These are phyloP conservation scores for Pulveroboletus ridleyi DNA, from an alignment of 1,284 basidiomycete genomes.

Conservation along the genomic window DNA sequence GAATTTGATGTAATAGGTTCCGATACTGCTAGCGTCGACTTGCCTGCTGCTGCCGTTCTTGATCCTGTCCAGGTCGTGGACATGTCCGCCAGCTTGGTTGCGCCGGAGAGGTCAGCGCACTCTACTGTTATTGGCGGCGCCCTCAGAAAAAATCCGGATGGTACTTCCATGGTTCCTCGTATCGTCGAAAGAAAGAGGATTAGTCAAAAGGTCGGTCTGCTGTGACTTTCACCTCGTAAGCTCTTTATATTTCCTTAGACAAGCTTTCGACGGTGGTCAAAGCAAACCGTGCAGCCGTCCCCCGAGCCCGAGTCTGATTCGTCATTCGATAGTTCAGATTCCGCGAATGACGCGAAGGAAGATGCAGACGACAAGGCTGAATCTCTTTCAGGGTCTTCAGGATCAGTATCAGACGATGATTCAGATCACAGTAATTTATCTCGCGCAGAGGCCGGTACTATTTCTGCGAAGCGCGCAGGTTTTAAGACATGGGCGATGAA, in stretches of 20 bases:
- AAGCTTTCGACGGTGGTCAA: slow-evolving; percentile 50
- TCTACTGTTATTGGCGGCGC: slow-evolving; percentile 56
- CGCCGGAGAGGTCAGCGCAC: slow-evolving; percentile 19
- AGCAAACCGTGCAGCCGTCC: slow-evolving; percentile 24
- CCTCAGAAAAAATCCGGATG: slow-evolving; percentile 63
- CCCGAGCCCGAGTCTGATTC: slow-evolving; percentile 53
- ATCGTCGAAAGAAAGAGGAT: slow-evolving; percentile 49
- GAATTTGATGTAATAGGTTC: slow-evolving; percentile 34
- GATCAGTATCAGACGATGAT: slow-evolving; percentile 21
- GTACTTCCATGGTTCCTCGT: slow-evolving; percentile 54
- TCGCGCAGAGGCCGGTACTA: slow-evolving; percentile 20
- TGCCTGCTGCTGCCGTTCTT: not conserved
- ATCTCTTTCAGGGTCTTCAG: slow-evolving; percentile 16
- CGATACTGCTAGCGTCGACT: slow-evolving; percentile 8
- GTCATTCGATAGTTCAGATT: slow-evolving; percentile 82
- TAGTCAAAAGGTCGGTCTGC: slow-evolving; percentile 47
- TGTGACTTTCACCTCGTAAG: slow-evolving; percentile 8
- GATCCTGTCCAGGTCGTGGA: slow-evolving; percentile 27
- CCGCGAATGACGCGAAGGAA: slow-evolving; percentile 58
- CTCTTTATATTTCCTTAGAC: slow-evolving; percentile 33
- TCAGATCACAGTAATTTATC: slow-evolving; percentile 13
- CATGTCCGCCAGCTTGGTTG: slow-evolving; percentile 17
- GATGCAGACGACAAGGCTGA: slow-evolving; percentile 34
- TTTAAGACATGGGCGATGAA: slow-evolving; percentile 91
- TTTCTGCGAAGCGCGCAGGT: slow-evolving; percentile 46